Base-by-base conservation (phyloP, 192 early-diverging fungal genomes). In the Gaertneriomyces sp. region DNA sequence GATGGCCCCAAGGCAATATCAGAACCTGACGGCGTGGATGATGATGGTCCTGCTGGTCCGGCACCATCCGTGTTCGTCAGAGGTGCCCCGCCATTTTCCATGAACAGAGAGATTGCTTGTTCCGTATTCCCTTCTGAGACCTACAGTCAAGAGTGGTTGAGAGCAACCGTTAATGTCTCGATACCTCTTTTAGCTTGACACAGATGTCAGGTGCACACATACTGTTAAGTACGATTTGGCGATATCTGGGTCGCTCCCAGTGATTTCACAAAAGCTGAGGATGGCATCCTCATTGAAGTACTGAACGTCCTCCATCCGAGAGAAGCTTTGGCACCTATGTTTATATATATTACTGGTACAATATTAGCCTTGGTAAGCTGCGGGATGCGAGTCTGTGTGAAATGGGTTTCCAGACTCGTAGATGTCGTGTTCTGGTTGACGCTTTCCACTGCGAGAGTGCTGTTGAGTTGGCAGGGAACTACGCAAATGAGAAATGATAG, bases 41-140 rank as follows among this genome's bases (percentile, higher is more conserved):
- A 33, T 33, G 25, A 33, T 33, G 25, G 25, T 33, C 25, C 25
- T 33, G 25, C 25, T 40, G 66, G 61, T 52, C 61, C 65, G 3
- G 65, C 5, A 53, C 42, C 3, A 16, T 47, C 52, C 9, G 70
- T 61, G 63, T 59, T 46, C n/a, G 74, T 64, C 52, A 87, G 75
- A n/a, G 82, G 76, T 49, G 69, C 75, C 8, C 87, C 90, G 16
- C 84, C 91, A 64, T 83, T 91, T 64, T 93, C 93, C 67, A 93
- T 78, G 71, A 85, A 96, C n/a, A 96, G 73, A 44, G 87, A 73
- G 46, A 96, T 74, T 4, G 93, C 94, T 17, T 78, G 79, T 53
- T 92, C 87, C 3, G 92, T 76, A 62, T 87, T 77, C 39, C 86
- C 86, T 42, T 92, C 89, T 1, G 89, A 69, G 19, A 93, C 81